phyloP scores from a whole-genome alignment of 176 grass and related monocot species.

The Carex cristatella region DNA sequence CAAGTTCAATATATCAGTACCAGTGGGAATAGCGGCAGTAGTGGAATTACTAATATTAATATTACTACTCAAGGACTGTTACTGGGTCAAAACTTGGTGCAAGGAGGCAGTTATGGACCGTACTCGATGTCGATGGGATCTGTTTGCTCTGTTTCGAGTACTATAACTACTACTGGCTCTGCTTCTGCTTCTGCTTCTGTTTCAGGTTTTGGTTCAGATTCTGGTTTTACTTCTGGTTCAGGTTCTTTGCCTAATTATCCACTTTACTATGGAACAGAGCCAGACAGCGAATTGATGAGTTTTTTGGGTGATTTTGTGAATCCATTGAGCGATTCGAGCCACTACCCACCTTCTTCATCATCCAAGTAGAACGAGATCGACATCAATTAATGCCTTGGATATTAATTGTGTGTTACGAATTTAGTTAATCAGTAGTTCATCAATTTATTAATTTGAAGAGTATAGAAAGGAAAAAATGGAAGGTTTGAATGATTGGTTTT shows the following conservation, averaged over 20 bases:
- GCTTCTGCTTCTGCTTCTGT: background rate
- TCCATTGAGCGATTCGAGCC: conserved; percentile 21
- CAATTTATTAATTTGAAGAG: conserved; percentile 11
- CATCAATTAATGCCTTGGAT: background rate
- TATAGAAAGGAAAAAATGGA: background rate
- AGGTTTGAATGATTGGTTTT: conserved; percentile 4
- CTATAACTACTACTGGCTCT: conserved; percentile 9
- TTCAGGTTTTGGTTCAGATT: background rate
- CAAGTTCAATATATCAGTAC: background rate
- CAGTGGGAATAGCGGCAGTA: background rate
- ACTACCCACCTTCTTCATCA: conserved; percentile 30
- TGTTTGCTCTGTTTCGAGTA: conserved; percentile 12
- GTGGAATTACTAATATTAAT: background rate
- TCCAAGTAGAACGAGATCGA: background rate
- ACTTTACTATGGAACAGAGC: background rate
- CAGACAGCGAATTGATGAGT: conserved; percentile 23
- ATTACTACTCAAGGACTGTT: background rate
- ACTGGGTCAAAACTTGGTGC: background rate
- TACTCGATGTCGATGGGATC: background rate
- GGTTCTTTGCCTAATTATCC: background rate
- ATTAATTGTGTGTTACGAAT: background rate
- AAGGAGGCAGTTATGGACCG: conserved; percentile 13
- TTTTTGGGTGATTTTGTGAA: background rate
- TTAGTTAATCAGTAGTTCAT: background rate
- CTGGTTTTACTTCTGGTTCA: background rate